Evolutionary conservation across 192 early-diverging fungal genomes (phyloP), one percentile per base, ranked within the genome.

Genomic region (Coemansia sp.): DNA sequence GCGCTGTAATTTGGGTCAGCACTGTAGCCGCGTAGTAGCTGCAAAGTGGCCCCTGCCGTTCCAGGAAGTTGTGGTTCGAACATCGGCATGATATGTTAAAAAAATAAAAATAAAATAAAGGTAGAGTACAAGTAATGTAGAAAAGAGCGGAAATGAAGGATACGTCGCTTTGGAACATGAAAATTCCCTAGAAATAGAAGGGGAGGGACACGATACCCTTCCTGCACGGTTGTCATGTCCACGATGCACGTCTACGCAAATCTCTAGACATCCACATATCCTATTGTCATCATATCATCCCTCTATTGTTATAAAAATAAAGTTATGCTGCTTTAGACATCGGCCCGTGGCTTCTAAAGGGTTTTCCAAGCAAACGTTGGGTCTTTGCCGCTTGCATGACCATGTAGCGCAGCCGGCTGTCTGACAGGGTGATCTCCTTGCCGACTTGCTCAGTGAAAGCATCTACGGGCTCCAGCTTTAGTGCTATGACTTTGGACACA

Each of bases 341-440:
- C 2, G 59, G 59, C 36, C 36, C 36, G 9, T 38, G 59, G 59
- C 59, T 61, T 12, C 59, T n/a, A 39, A 61, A 61, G 15, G 59
- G 59, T 10, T 5, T 21, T 8, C 9, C 21, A 2, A 61, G 34
- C 59, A 19, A 23, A 36, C 59, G 59, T 36, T 10, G 34, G 8
- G 34, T 23, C 21, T 39, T 61, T 25, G 27, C 36, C 11, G 34
- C 36, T 15, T 19, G 59, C 59, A 7, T 39, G 21, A 23, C 12
- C 59, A 61, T 61, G 37, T 39, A 61, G 1, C 59, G 59, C 59
- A 61, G 36, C 4, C 59, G 59, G 10, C 59, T 61, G 59, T 61
- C 59, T 2, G 59, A 61, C 59, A 61, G n/a, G 4, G 59, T 38
- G 36, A 61, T 61, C 5, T 61, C 59, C 59, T 61, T 61, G 34